Percentiles rank a stretch among this genome's conserved stretches.
Evolutionary conservation across 2,329 filamentous ascomycete species (phyloP).

Genomic region (Xylariales sp.): DNA sequence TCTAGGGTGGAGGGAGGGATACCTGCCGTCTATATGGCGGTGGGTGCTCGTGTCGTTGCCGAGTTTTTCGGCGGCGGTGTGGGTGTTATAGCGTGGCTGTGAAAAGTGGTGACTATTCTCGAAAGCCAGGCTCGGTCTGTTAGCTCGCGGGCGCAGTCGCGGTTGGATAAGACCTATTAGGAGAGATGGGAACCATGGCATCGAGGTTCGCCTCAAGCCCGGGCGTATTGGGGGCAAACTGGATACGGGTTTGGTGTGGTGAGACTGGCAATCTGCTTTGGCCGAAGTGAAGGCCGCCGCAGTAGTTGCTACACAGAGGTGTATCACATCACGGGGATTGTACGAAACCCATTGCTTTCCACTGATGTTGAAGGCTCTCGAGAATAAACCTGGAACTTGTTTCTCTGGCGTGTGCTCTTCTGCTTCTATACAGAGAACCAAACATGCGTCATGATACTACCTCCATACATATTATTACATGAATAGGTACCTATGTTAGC

Average conservation of each 20-base stretch:
- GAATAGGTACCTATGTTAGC: neutral
- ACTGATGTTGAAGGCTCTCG: conserved; percentile 15
- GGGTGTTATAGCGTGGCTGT: conserved; percentile 21
- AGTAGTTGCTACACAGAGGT: neutral
- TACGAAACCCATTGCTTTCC: conserved; percentile 12
- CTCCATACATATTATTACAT: conserved; percentile 7
- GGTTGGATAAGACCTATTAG: conserved; percentile 30
- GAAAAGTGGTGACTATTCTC: conserved; percentile 19
- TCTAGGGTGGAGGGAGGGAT: conserved; percentile 22
- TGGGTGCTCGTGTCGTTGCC: neutral
- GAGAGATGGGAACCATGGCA: conserved; percentile 16
- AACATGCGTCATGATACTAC: neutral
- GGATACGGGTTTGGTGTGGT: conserved; percentile 17
- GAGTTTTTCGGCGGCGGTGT: conserved; percentile 8
- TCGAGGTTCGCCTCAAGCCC: neutral
- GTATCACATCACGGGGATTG: conserved; percentile 10
- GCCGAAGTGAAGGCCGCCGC: conserved; percentile 5
- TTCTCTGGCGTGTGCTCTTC: neutral
- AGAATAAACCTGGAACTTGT: conserved; percentile 11
- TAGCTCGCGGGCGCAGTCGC: conserved; percentile 20
- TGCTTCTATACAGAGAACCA: neutral
- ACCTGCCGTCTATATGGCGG: conserved; percentile 17
- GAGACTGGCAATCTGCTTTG: neutral
- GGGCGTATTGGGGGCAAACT: conserved; percentile 20
- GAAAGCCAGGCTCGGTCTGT: conserved; percentile 22